These are phyloP conservation scores for Capsicum rhomboideum DNA, from an alignment of 257 asterid species.

Conservation along the genomic window DNA sequence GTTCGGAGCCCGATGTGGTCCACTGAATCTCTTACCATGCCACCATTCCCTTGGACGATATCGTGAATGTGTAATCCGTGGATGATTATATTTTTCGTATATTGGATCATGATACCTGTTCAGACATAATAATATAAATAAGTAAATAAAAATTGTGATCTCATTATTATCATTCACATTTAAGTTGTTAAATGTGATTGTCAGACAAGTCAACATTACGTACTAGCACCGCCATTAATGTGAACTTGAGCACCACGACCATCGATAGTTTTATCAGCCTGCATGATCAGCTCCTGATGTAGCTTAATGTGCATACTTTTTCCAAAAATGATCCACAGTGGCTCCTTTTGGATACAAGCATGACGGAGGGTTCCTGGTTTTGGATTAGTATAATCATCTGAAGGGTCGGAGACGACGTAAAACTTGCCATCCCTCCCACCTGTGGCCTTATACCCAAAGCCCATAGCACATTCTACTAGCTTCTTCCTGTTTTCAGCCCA, in stretches of 20 bases:
- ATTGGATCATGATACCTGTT: slow-evolving; percentile 16
- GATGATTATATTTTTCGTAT: slow-evolving; percentile 17
- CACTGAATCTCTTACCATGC: slow-evolving; percentile 12
- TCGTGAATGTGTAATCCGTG: slow-evolving; percentile 23
- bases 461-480: slow-evolving; percentile 24
- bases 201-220: not conserved
- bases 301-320: slow-evolving; percentile 18
- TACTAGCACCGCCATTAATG: slow-evolving; percentile 21
- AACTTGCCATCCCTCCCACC: slow-evolving; percentile 17
- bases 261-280: slow-evolving; percentile 21
- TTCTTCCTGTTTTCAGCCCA: slow-evolving; percentile 24
- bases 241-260: slow-evolving; percentile 23
- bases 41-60: slow-evolving; percentile 14
- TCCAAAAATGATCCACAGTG: slow-evolving; percentile 26
- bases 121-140: not conserved
- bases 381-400: slow-evolving; percentile 18
- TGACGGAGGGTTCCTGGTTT: slow-evolving; percentile 33
- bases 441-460: slow-evolving; percentile 26
- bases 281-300: slow-evolving; percentile 19
- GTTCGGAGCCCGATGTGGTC: slow-evolving; percentile 17
- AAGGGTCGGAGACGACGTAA: slow-evolving; percentile 14
- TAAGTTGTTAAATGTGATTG: not conserved
- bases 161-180: too few relatives aligned
- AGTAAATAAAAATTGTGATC: not conserved
- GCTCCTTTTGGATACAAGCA: slow-evolving; percentile 26